Evolutionary conservation across 1,284 basidiomycete genomes (phyloP), one percentile per base, ranked within the genome.

Genomic region (Ustilago esculenta): DNA sequence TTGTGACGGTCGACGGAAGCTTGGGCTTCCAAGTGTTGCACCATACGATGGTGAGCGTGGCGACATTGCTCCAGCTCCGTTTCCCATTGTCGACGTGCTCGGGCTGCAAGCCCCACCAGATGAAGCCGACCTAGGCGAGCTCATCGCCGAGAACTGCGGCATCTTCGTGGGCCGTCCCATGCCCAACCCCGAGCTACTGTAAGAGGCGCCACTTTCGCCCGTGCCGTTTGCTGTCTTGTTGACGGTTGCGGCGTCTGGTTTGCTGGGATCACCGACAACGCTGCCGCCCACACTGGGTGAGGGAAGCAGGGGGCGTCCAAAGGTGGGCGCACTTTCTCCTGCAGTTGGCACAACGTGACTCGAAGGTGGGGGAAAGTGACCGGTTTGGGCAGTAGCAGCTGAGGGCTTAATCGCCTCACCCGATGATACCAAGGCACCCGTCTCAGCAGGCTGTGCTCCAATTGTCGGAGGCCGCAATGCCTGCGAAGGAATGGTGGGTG

Each of bases 41-140:
- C 64, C 51, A 33, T 63, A 67, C 14, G 65, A 67, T 8, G 69
- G 58, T 11, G 69, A 72, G 6, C 67, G 60, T 18, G 67, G 53
- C 17, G 53, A 57, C 36, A 47, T 27, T 3, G 49, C 7, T 2
- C 21, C 32, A 10, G 45, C 41, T 8, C 51, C 55, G n/a, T 32
- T 45, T 18, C 53, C 39, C 11, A 30, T 23, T 6, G 37, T 29
- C 9, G 44, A 39, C 10, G 44, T 9, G 21, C 34, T 21, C 2
- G 48, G 40, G 21, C 41, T 53, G 2, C 48, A 44, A 5, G 24
- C 41, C 25, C 45, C 34, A 10, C 35, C 54, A 20, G 59, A 53
- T 23, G 46, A 56, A 29, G 66, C 55, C 47, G 66, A 69, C 23
- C 34, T 37, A 18, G 66, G 58, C 42, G 65, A 61, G 23, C 50